These are phyloP conservation scores for Viola odorata DNA, from an alignment of 345 rosid genomes.

Conservation along the genomic window DNA sequence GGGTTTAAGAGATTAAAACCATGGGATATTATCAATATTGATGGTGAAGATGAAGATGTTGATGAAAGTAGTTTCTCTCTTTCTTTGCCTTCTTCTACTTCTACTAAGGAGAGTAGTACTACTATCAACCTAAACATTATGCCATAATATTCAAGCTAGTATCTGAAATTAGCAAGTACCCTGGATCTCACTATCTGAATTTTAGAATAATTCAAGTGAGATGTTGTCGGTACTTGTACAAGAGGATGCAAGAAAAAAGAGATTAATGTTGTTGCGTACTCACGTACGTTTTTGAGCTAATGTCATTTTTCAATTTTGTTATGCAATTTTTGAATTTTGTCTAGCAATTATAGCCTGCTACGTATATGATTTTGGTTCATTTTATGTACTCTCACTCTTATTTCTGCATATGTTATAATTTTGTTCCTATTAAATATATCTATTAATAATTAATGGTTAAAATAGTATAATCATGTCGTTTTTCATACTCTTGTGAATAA, in stretches of 20 bases:
- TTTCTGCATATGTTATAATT: no score
- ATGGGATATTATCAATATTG: background rate
- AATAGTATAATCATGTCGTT: no score
- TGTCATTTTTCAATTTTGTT: background rate
- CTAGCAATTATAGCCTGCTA: no score
- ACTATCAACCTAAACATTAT: background rate
- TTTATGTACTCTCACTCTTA: no score
- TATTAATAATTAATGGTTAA: no score
- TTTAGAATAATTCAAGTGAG: conserved; percentile 32
- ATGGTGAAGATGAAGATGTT: conserved; percentile 20
- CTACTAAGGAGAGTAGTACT: conserved; percentile 8
- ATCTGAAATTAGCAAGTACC: conserved; percentile 31
- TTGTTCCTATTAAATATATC: no score
- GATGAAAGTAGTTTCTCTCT: conserved; percentile 42
- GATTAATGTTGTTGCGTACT: background rate
- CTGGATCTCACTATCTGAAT: conserved; percentile 39
- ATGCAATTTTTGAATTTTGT: background rate
- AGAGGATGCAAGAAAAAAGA: conserved; percentile 6
- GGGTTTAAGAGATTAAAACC: background rate
- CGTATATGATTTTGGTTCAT: background rate
- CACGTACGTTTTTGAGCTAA: no score
- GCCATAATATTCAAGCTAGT: background rate
- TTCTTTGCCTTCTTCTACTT: conserved; percentile 45
- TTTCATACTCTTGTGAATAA: no score
- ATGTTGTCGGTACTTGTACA: conserved; percentile 43